Evolutionary conservation across 805 yeast genomes (phyloP).

Genomic region (Kazachstania psychrophila): DNA sequence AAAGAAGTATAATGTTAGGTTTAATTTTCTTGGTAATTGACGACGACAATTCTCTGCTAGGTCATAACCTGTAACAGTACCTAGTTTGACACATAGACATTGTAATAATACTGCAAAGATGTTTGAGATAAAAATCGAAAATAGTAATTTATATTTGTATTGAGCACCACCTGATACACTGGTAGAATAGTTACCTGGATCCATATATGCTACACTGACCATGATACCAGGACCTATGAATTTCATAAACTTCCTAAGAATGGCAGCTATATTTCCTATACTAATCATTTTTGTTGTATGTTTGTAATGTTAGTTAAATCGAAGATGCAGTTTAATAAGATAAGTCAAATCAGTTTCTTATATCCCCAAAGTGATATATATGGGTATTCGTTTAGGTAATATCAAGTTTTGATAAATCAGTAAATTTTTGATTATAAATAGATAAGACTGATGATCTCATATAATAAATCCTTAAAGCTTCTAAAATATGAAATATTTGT

Average conservation of each 20-base stretch:
- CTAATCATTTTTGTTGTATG: too few relatives aligned
- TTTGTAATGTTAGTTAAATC: too few relatives aligned
- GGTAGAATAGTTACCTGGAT: conserved; percentile 94
- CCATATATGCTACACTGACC: conserved; percentile 96
- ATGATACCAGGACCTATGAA: conserved; percentile 90
- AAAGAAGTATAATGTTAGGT: conserved; percentile 50
- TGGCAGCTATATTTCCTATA: too few relatives aligned
- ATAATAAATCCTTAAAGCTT: too few relatives aligned
- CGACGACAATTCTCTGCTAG: conserved; percentile 79
- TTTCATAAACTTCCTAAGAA: conserved; percentile 39
- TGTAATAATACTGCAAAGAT: conserved; percentile 81
- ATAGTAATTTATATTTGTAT: conserved; percentile 66
- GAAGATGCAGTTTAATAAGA: too few relatives aligned
- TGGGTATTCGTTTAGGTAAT: too few relatives aligned
- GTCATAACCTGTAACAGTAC: conserved; percentile 89
- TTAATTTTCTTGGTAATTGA: conserved; percentile 55
- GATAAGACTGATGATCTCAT: too few relatives aligned
- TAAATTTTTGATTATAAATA: too few relatives aligned
- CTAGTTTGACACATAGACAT: conserved; percentile 77
- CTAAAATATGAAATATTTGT: too few relatives aligned
- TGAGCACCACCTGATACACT: conserved; percentile 89
- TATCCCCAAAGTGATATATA: too few relatives aligned
- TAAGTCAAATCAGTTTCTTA: too few relatives aligned
- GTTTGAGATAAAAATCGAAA: conserved; percentile 74
- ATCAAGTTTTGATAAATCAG: too few relatives aligned